These are phyloP conservation scores for Elsinoe fawcettii DNA, from an alignment of 2,329 filamentous ascomycete species.

Conservation along the genomic window DNA sequence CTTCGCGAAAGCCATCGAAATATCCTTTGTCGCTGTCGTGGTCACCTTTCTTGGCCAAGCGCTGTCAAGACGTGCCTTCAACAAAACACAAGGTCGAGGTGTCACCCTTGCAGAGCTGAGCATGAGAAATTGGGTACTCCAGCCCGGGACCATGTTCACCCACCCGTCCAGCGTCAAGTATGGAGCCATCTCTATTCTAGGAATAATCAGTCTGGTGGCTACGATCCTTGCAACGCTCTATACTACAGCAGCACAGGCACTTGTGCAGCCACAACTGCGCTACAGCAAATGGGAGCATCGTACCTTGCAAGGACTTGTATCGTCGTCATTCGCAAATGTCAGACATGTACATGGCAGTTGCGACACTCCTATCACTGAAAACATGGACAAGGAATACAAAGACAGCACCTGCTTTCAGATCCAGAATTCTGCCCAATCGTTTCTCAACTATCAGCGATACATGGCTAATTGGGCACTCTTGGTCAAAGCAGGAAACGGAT, in stretches of 20 bases:
- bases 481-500: slow-evolving; percentile 38
- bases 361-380: slow-evolving; percentile 49
- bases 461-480: slow-evolving; percentile 48
- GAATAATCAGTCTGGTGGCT: slow-evolving; percentile 55
- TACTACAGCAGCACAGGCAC: slow-evolving; percentile 65
- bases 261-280: slow-evolving; percentile 66
- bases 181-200: slow-evolving; percentile 56
- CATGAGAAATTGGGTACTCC: slow-evolving; percentile 62
- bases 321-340: slow-evolving; percentile 56
- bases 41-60: slow-evolving; percentile 69
- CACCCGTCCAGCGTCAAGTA: slow-evolving; percentile 59
- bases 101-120: slow-evolving; percentile 69
- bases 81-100: slow-evolving; percentile 43
- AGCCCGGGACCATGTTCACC: slow-evolving; percentile 58
- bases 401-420: slow-evolving; percentile 59
- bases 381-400: slow-evolving; percentile 34
- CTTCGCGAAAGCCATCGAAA: slow-evolving; percentile 67
- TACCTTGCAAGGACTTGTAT: slow-evolving; percentile 50
- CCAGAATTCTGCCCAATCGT: slow-evolving; percentile 60
- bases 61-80: slow-evolving; percentile 60
- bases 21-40: slow-evolving; percentile 70
- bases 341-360: slow-evolving; percentile 51
- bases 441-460: slow-evolving; percentile 61
- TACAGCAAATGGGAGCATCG: slow-evolving; percentile 46
- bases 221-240: slow-evolving; percentile 63